phyloP scores from a whole-genome alignment of 495 filamentous ascomycete genomes.

The Aspergillus mulundensis region DNA sequence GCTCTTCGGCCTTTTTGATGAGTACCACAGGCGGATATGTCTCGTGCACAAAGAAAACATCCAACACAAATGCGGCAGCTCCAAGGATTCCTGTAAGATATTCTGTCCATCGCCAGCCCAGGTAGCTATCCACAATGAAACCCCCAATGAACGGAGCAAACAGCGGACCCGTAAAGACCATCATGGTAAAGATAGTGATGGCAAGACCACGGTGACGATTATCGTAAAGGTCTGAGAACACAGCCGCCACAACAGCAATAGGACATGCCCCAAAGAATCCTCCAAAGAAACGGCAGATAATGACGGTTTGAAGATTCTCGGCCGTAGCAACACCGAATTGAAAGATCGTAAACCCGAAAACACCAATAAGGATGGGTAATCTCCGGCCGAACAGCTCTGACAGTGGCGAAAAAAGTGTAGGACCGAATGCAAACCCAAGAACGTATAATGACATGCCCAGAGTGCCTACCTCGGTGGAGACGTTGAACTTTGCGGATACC shows the following conservation, averaged over 20 bases:
- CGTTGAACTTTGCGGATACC: constrained; percentile 47
- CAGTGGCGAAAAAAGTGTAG: constrained; percentile 60
- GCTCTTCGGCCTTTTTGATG: constrained; percentile 68
- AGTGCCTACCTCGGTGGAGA: constrained; percentile 51
- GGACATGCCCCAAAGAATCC: constrained; percentile 74
- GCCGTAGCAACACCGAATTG: constrained; percentile 63
- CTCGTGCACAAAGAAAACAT: constrained; percentile 71
- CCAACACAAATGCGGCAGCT: constrained; percentile 61
- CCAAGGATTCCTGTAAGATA: constrained; percentile 74
- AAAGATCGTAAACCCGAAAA: constrained; percentile 80
- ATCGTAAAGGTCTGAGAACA: constrained; percentile 86
- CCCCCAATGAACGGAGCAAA: constrained; percentile 81
- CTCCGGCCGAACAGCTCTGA: constrained; percentile 58
- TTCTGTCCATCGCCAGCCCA: constrained; percentile 86
- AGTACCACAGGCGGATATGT: constrained; percentile 82
- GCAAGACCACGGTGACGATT: constrained; percentile 75
- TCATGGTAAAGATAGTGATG: constrained; percentile 75
- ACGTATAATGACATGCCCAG: constrained; percentile 59
- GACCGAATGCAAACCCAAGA: constrained; percentile 58
- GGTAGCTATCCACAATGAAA: constrained; percentile 66
- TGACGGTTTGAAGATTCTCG: constrained; percentile 78
- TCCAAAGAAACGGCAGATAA: constrained; percentile 80
- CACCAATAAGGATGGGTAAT: constrained; percentile 65
- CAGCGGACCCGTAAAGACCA: constrained; percentile 78
- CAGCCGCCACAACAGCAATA: constrained; percentile 76